Conservation (phyloP, 2,329 filamentous ascomycete species). For the Aspergillus fructus region DNA sequence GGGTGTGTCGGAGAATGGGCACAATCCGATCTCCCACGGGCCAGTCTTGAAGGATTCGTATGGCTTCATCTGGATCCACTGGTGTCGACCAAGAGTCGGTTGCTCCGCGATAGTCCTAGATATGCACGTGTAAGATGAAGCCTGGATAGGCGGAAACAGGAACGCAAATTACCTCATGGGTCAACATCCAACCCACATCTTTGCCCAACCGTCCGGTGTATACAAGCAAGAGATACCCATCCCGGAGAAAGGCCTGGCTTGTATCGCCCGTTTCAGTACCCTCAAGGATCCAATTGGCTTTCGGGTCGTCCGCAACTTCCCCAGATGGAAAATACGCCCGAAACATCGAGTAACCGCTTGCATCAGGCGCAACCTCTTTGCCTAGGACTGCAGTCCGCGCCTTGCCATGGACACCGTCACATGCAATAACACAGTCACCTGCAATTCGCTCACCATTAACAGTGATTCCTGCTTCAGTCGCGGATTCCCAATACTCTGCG, state of each 20-base stretch:
- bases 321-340: not conserved
- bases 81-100: no score
- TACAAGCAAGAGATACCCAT: no score
- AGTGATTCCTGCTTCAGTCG: not conserved
- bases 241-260: not conserved
- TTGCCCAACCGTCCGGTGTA: no score
- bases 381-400: not conserved
- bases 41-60: not conserved
- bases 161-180: no score
- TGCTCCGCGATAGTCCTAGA: no score
- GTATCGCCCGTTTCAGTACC: not conserved
- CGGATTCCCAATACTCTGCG: conserved; percentile 4
- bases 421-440: conserved; percentile 5
- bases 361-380: not conserved
- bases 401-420: conserved; percentile 5
- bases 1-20: not conserved
- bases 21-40: not conserved
- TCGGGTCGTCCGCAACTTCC: not conserved
- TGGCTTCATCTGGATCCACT: not conserved
- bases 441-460: not conserved
- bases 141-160: no score
- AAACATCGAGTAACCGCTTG: not conserved
- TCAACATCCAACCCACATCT: no score
- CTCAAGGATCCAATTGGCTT: not conserved
- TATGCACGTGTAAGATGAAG: no score